phyloP scores from a whole-genome alignment of 371 early-diverging fungal genomes.

The Mucor ambiguus region DNA sequence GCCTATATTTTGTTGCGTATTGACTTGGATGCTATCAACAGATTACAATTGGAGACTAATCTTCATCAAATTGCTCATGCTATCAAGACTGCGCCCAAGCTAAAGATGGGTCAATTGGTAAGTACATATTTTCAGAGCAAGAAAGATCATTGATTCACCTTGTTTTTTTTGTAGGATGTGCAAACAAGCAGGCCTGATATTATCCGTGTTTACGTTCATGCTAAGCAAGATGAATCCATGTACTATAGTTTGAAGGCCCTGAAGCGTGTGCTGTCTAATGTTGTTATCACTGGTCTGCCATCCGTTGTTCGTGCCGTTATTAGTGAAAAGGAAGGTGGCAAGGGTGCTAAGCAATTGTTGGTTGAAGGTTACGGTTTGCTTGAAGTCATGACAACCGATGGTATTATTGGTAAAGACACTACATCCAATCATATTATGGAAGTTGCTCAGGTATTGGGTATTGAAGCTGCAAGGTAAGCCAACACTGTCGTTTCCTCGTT shows the following conservation, averaged over 20 bases:
- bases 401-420: conserved; percentile 83
- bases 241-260: conserved; percentile 82
- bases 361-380: conserved; percentile 96
- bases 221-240: conserved; percentile 68
- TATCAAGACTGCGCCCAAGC: conserved; percentile 79
- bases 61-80: conserved; percentile 78
- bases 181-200: conserved; percentile 73
- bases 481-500: not conserved
- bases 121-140: not conserved
- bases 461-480: conserved; percentile 69
- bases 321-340: conserved; percentile 66
- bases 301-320: conserved; percentile 90
- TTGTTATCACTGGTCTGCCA: conserved; percentile 89
- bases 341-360: conserved; percentile 67
- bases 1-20: conserved; percentile 81
- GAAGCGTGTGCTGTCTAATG: conserved; percentile 82
- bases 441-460: conserved; percentile 91
- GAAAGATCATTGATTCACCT: not conserved
- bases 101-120: conserved; percentile 79
- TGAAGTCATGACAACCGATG: conserved; percentile 88
- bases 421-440: conserved; percentile 97
- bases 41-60: conserved; percentile 83
- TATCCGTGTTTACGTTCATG: conserved; percentile 73
- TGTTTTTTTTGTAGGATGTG: conserved; percentile 55
- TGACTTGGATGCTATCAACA: conserved; percentile 78